Base-by-base conservation (phyloP, 805 yeast species). In the Wickerhamiella australiensis region DNA sequence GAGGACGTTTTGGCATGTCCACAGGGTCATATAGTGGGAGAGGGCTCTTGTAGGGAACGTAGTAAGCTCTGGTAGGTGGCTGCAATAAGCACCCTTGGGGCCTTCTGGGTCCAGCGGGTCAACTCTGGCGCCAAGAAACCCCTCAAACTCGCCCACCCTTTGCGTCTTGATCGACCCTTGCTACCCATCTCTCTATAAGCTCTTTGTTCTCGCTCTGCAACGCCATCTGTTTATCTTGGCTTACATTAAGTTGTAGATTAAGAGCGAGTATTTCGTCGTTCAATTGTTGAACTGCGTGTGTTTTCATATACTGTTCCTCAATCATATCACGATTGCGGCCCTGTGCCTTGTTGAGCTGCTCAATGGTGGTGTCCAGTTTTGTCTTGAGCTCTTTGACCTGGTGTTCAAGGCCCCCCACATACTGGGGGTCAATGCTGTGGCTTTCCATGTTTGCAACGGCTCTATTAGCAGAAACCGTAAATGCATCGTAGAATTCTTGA, bases 191-290 rank as follows among this genome's bases (percentile, higher is more conserved):
- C 4, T 29, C 33, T 4, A 45, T 31, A 23, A 45, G 25, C 17
- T 45, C 22, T 18, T 37, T 13, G 13, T 47, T 47, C 17, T 47
- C 45, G n/a, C 15, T 22, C 18, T 47, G 25, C 51, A 54, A 51
- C 23, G 49, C 52, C 46, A 46, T 46, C 2, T 52, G 41, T 22
- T 46, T 53, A 27, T 55, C 72, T 22, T 67, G 70, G 27, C 62
- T 57, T 13, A 77, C 69, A 51, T 74, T 76, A 31, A 68, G 67
- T 58, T 81, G 87, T 37, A 85, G 78, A 47, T 77, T 75, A 52
- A 71, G 58, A 0, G 79, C 72, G 17, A 84, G 67, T 25, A 80
- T 67, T 57, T 84, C 92, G 58, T 85, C 88, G 52, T 80, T 80
- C 40, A 80, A 62, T 27, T 72, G 66, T 52, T 77, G 83, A 17